Conservation (phyloP, 139 green algal species). For the Micractinium sp. region DNA sequence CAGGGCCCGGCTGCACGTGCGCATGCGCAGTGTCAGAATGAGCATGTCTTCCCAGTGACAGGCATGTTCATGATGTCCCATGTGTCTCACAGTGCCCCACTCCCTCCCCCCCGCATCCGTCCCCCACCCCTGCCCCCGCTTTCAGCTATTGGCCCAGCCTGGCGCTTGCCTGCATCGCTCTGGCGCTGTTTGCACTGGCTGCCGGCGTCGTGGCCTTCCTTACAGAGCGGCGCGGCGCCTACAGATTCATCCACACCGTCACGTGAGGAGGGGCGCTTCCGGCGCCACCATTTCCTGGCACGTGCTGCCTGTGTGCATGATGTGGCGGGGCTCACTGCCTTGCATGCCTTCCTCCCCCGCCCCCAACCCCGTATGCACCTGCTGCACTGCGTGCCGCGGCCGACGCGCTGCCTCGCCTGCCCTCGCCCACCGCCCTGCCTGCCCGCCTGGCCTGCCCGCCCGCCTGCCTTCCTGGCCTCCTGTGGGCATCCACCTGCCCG, state of each 20-base stretch:
- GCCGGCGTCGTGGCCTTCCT: neutral
- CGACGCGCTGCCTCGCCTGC: neutral
- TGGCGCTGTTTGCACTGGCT: neutral
- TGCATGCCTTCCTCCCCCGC: neutral
- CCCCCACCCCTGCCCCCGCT: neutral
- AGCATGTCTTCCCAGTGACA: no score
- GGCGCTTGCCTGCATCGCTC: constrained; percentile 1
- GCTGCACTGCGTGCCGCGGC: no score
- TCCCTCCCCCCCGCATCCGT: neutral
- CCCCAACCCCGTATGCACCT: no score
- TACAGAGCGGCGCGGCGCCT: neutral
- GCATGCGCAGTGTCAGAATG: neutral
- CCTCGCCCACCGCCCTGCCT: no score
- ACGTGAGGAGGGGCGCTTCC: neutral
- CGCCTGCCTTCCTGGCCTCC: no score
- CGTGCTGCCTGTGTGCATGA: neutral
- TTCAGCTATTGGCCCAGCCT: constrained; percentile 7
- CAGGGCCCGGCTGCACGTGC: neutral
- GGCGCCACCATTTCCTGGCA: neutral
- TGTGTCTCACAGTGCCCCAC: neutral
- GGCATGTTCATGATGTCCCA: no score
- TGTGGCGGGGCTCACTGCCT: neutral
- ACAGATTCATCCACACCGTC: constrained; percentile 29
- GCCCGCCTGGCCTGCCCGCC: neutral
- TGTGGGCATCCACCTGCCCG: neutral